Base-by-base conservation (phyloP, 495 filamentous ascomycete species). In the Cladorrhinum samala region DNA sequence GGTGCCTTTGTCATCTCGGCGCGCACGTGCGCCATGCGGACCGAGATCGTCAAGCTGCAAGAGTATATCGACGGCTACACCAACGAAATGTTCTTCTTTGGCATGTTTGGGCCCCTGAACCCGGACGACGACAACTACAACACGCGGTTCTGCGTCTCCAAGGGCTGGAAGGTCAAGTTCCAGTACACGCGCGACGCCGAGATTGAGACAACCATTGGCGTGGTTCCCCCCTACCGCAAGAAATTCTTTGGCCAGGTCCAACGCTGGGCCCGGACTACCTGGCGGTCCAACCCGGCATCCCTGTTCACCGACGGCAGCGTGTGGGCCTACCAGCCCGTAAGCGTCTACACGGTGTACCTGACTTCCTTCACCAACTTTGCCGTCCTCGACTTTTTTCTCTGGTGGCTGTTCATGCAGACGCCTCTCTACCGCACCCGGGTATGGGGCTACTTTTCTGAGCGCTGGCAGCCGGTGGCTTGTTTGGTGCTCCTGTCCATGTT, bases 51-150 rank as follows among this genome's bases (percentile, higher is more conserved):
- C 14, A 61, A 73, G 11, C 64, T 74, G 45, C 57, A 60, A 3
- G 65, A 67, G 9, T 82, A 78, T 59, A 47, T 75, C 3, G 50
- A 72, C 14, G 77, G 69, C 9, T 87, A 83, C 65, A 72, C 68
- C 14, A 72, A 81, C 37, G 84, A 88, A 60, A 70, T 61, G 14
- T 80, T 77, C 59, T 75, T 75, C 55, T 77, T 80, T 54, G 64
- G 58, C 14, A 49, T 59, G 4, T 71, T 78, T 54, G 68, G 63
- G 0, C 67, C 64, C 7, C 68, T 86, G 18, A 81, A 82, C 50
- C 75, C 81, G 0, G 84, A 86, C 64, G 82, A 86, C 61, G 85
- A 87, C 69, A 86, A 87, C 61, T 87, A 81, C 61, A 76, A 80
- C 55, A 87, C 85, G 0, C 76, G 84, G 8, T 87, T 77, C 72